Base-by-base conservation (phyloP, 139 green algal species). In the Desmodesmus armatus region DNA sequence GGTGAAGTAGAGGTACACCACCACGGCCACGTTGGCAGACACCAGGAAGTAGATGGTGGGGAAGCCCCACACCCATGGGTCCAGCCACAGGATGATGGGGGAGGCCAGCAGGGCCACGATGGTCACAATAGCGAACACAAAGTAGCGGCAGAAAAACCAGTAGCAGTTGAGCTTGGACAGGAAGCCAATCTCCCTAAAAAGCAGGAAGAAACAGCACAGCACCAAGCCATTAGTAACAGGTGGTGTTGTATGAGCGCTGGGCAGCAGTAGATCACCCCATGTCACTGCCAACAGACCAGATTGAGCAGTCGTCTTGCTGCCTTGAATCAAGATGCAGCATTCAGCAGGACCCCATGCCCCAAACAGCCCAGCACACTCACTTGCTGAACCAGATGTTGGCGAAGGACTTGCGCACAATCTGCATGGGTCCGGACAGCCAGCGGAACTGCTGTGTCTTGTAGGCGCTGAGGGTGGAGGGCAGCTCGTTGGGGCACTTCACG, bases 371-470 rank as follows among this genome's bases (percentile, higher is more conserved):
- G 21, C 5, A 27, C 37, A 63, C 78, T 77, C 62, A 84, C 80
- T 82, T 87, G 82, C 82, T 77, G 71, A 76, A 77, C 40, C 47
- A 90, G 82, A 93, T 91, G 71, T 78, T 83, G 41, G 55, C 51
- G 67, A 92, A 94, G 9, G 80, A 89, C 86, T 94, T 94, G 81
- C 65, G 75, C 17, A 94, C 87, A 60, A 94, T 94, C 78, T 94
- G 91, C 87, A 92, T 92, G 39, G 91, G 91, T 23, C 72, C 78
- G 60, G 83, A 88, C 40, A 85, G 60, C 94, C 94, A 99, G 80
- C 97, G 92, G 92, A 99, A 97, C 92, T 99, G 97, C 94, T 99
- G 97, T 88, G 98, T 99, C 88, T 95, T 93, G 92, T 98, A 99
- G 3, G 96, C 95, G 40, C 94, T 95, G 84, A 98, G 97, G 70